Conservation (phyloP, 805 yeast species). For the Saccharomycodes ludwigii region DNA sequence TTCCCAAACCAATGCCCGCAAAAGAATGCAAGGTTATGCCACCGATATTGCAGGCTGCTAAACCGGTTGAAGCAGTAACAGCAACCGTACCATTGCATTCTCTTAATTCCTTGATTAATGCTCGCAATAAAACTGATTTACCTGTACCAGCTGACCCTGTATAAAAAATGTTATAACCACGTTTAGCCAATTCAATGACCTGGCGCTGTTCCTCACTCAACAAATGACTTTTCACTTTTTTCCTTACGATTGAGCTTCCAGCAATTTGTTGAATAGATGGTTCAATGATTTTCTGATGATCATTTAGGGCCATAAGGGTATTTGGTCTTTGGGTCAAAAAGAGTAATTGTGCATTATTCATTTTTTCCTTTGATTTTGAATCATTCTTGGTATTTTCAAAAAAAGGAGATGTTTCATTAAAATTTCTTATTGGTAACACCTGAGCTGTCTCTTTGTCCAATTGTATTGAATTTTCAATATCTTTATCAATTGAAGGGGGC, state of each 20-base stretch:
- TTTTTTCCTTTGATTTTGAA: neutral
- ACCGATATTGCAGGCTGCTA: constrained; percentile 90
- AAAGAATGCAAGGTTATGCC: constrained; percentile 81
- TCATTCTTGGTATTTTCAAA: neutral
- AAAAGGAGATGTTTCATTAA: too few relatives aligned
- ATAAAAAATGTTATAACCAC: constrained; percentile 56
- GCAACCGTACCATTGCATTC: constrained; percentile 43
- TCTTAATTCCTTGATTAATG: constrained; percentile 45
- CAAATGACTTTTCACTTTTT: constrained; percentile 16
- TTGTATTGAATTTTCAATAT: too few relatives aligned
- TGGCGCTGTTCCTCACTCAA: constrained; percentile 51
- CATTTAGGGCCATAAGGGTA: constrained; percentile 2
- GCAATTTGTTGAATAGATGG: constrained; percentile 4
- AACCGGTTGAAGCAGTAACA: constrained; percentile 89
- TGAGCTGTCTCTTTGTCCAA: too few relatives aligned
- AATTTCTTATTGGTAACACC: too few relatives aligned
- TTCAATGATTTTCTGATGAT: too few relatives aligned
- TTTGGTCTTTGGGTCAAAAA: constrained; percentile 22
- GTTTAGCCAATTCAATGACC: constrained; percentile 50
- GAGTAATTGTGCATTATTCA: constrained; percentile 17
- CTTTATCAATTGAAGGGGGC: too few relatives aligned
- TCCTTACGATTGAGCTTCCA: neutral
- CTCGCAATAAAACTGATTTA: constrained; percentile 56
- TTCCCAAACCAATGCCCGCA: constrained; percentile 77
- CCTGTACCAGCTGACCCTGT: constrained; percentile 89